Base-by-base conservation (phyloP, 208 protist genomes). In the Acanthamoeba royreba region DNA sequence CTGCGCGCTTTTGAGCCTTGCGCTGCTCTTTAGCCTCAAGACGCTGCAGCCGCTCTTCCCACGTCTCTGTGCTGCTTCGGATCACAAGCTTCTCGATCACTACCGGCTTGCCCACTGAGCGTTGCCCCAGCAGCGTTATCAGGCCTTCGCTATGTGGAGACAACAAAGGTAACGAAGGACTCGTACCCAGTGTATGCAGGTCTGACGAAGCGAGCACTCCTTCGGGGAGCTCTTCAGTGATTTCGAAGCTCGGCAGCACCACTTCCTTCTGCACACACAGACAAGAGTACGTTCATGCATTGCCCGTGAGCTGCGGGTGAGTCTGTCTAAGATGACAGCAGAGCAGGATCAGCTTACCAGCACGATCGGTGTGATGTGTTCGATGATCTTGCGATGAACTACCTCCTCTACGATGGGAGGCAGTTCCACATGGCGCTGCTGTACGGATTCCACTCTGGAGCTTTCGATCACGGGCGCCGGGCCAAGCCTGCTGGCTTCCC, bases 71-170 rank as follows among this genome's bases (percentile, higher is more conserved):
- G 42, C 2, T 43, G 11, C n/a, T 38, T 7, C n/a, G 72, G 72
- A 83, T 83, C 72, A 83, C 72, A 8, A 83, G 72, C 72, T 28
- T 11, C 72, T 83, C 72, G 42, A 83, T 83, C 72, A 83, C 72
- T 25, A 83, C 40, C 42, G 72, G 72, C 72, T 8, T 22, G 38
- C 72, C 72, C 4, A 33, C 66, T 79, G 66, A 0, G 7, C 9
- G 35, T 19, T 38, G 33, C 35, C 22, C 66, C 38, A 13, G 66
- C 25, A 15, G 31, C 66, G 45, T 38, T 2, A 4, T 17, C 22
- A 7, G 45, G 66, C 33, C n/a, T n/a, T n/a, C n/a, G n/a, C n/a
- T n/a, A n/a, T n/a, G n/a, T n/a, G n/a, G n/a, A n/a, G n/a, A n/a
- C n/a, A n/a, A n/a, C n/a, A n/a, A n/a, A n/a, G n/a, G n/a, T n/a